Base-by-base conservation (phyloP, 1,284 basidiomycete genomes). In the Trichosporon sp. region DNA sequence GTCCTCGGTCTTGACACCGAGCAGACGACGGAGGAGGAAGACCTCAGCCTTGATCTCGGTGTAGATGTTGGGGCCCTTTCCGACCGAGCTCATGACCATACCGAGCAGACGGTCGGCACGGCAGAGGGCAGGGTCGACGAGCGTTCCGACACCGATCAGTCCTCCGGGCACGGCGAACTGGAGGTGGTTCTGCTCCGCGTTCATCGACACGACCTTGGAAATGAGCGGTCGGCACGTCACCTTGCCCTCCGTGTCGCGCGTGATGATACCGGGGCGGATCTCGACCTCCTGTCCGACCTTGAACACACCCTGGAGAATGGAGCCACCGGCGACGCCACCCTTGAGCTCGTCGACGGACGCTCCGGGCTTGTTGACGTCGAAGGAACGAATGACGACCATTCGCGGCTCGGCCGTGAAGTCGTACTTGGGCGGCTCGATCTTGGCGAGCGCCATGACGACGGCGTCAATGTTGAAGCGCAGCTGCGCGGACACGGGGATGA, bases 291-390 rank as follows among this genome's bases (percentile, higher is more conserved):
- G 91, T 0, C 96, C 95, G 68, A 85, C 83, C 80, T 88, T 90
- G 75, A 99, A 90, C 40, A 98, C 92, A 80, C 96, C 97, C 12
- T 90, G 92, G 74, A 99, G 88, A 80, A 99, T 96, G 48, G 92
- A 96, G 48, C 96, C 96, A 85, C 96, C 96, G 16, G 96, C 97
- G 38, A 99, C 97, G 82, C 97, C 97, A 75, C 96, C 96, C 85
- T 97, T 96, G 72, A 99, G 88, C 73, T 99, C 96, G 78, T 97
- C 92, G 8, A 99, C 94, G 82, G 96, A 94, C 4, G 96, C 90
- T 82, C 96, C 96, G 11, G 96, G 96, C 86, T 98, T 98, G 89
- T 99, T 99, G 84, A 99, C 96, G 84, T 99, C 97, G 85, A 99
- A 99, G n/a, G 96, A 98, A 79, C 95, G 94, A 83, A 99, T 99